Conservation (phyloP, 1,139 yeast genomes). For the Entelexis paramagnoliae region DNA sequence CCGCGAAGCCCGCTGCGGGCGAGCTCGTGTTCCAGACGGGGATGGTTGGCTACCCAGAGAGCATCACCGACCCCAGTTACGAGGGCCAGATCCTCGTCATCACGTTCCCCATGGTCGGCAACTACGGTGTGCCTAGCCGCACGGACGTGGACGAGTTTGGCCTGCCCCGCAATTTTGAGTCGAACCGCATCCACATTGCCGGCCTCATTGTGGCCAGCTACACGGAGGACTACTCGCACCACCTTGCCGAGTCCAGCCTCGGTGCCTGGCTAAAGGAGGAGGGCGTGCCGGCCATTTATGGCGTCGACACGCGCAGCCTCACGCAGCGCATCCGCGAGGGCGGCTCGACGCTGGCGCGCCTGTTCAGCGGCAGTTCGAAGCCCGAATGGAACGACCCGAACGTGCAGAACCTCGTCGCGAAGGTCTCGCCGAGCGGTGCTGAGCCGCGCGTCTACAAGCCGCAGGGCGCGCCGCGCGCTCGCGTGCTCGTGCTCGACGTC, state of each 20-base stretch:
- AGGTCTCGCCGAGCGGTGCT: conserved; percentile 65
- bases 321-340: conserved; percentile 85
- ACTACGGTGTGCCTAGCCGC: conserved; percentile 93
- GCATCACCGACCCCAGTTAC: conserved; percentile 97
- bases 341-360: conserved; percentile 89
- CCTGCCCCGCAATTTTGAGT: conserved; percentile 82
- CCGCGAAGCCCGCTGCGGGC: conserved; percentile 81
- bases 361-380: conserved; percentile 46
- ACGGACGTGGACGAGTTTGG: conserved; percentile 70
- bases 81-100: conserved; percentile 92
- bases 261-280: conserved; percentile 90
- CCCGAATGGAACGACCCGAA: conserved; percentile 95
- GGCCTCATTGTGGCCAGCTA: conserved; percentile 96
- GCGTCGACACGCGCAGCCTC: conserved; percentile 92
- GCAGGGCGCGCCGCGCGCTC: conserved; percentile 32
- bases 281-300: conserved; percentile 91
- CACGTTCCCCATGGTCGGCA: conserved; percentile 94
- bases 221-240: conserved; percentile 93
- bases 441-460: conserved; percentile 48
- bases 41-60: conserved; percentile 98
- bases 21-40: conserved; percentile 99
- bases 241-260: conserved; percentile 80
- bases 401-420: conserved; percentile 78
- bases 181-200: conserved; percentile 83
- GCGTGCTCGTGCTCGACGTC: conserved; percentile 87